A percentile compares a stretch with the other conserved stretches of the same genome.
Conservation (phyloP, 1,284 basidiomycete genomes). For the Microbotryum saponariae region DNA sequence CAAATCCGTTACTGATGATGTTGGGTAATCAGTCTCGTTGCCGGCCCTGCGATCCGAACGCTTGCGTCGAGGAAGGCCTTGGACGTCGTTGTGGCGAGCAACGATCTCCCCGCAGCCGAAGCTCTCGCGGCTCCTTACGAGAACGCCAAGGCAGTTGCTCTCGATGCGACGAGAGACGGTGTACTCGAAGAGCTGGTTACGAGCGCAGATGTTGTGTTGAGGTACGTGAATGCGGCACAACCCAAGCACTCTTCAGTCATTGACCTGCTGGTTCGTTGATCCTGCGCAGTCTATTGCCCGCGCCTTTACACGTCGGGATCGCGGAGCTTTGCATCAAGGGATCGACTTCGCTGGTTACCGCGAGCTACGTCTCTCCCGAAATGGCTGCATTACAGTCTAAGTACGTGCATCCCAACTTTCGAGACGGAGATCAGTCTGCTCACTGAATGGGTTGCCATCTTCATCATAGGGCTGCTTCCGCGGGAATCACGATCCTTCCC, state of each 20-base stretch:
- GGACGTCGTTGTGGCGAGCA: conserved; percentile 65
- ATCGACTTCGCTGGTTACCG: conserved; percentile 76
- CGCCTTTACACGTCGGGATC: conserved; percentile 63
- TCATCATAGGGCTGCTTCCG: conserved; percentile 53
- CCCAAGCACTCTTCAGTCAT: background rate
- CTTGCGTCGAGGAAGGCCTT: conserved; percentile 49
- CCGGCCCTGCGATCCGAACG: conserved; percentile 25
- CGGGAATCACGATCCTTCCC: conserved; percentile 71
- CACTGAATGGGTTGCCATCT: background rate
- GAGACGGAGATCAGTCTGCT: too few relatives aligned
- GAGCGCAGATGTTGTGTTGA: conserved; percentile 58
- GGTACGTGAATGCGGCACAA: conserved; percentile 44
- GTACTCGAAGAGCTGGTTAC: conserved; percentile 53
- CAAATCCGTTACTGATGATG: too few relatives aligned
- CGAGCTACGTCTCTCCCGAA: conserved; percentile 77
- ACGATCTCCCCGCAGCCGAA: conserved; percentile 57
- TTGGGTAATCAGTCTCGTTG: conserved; percentile 32
- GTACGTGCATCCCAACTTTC: conserved; percentile 44
- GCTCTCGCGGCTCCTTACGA: conserved; percentile 50
- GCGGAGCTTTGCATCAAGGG: conserved; percentile 70
- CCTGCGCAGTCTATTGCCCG: conserved; percentile 62
- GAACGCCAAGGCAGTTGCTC: conserved; percentile 53
- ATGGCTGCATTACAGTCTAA: conserved; percentile 63
- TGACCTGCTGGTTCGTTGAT: background rate
- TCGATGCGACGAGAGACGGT: conserved; percentile 57